Evolutionary conservation across 495 filamentous ascomycete genomes (phyloP), one percentile per base, ranked within the genome.

Genomic region (Glonium stellatum): DNA sequence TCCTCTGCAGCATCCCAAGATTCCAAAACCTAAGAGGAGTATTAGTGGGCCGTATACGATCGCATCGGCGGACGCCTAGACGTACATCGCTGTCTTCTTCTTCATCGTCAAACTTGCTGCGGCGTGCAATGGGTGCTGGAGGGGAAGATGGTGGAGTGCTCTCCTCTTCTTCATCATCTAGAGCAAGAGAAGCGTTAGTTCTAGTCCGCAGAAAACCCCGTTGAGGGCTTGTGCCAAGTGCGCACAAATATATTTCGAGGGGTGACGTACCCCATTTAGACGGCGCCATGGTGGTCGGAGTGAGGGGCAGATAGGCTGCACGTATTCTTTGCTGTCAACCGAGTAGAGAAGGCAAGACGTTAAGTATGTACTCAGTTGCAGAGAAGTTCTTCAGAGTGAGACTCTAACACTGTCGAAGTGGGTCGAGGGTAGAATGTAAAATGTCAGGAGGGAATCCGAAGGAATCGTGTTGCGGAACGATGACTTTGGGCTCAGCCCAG

Each of bases 1-100:
- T 99, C 95, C 68, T 97, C 93, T 59, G 88, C 93, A 42, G 90
- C 92, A 65, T 96, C 91, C 95, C 95, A 99, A 21, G 90, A 92
- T 48, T 99, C 95, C 59, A 97, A 82, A 58, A 97, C 89, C 88
- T 96, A 60, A 54, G 36, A 19, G 19, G 56, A 61, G 52, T 65
- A 67, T 60, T 56, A 54, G 42, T 42, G 44, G 18, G 35, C 35
- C 36, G 31, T 54, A 31, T 18, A 11, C 48, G 13, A 51, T 22
- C 18, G 13, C 6, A 46, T 51, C 10, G 22, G 36, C 19, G 12
- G 41, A 53, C 42, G 41, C 10, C 4, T 23, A 9, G 18, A 73
- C 82, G 71, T 82, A 92, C 92, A 74, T 97, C 91, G 71, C 76
- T 79, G 49, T 93, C 91, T 1, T 86, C 84, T 72, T 95, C 92